Evolutionary conservation across 352 stramenopile genomes (phyloP).

Genomic region (Pythium dissimile): DNA sequence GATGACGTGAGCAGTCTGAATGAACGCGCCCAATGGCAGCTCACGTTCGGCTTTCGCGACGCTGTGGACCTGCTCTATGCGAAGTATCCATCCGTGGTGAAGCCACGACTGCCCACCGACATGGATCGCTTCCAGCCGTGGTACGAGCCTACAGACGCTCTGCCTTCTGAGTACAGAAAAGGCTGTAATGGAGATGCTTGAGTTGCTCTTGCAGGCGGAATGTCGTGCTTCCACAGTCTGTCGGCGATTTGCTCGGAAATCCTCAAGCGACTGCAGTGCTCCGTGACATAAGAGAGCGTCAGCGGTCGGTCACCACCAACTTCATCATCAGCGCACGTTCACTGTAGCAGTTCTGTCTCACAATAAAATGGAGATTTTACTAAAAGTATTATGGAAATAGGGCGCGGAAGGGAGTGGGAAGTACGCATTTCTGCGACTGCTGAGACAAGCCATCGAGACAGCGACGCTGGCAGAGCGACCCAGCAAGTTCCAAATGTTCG

Average conservation of each 20-base stretch:
- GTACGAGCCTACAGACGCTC: conserved; percentile 21
- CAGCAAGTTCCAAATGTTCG: conserved; percentile 31
- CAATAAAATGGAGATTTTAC: no score
- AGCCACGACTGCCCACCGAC: conserved; percentile 40
- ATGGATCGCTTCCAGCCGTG: conserved; percentile 35
- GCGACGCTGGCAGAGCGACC: conserved; percentile 1
- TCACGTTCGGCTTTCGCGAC: conserved; percentile 58
- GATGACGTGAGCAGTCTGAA: neutral
- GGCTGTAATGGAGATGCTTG: neutral
- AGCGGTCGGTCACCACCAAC: conserved; percentile 31
- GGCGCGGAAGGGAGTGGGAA: conserved; percentile 51
- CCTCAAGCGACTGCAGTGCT: conserved; percentile 28
- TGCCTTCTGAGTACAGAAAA: no score
- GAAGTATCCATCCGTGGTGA: conserved; percentile 27
- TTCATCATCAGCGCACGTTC: conserved; percentile 58
- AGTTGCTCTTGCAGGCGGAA: conserved; percentile 12
- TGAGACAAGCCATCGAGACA: conserved; percentile 29
- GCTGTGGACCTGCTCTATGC: conserved; percentile 54
- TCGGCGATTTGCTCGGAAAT: conserved; percentile 52
- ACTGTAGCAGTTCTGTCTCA: no score
- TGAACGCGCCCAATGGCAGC: conserved; percentile 35
- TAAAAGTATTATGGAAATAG: conserved; percentile 22
- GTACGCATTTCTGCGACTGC: conserved; percentile 38
- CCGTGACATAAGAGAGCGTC: conserved; percentile 9
- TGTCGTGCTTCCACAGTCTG: conserved; percentile 28